Base-by-base conservation (phyloP, 768 basidiomycete species). In the Hortiboletus flavorubellus region DNA sequence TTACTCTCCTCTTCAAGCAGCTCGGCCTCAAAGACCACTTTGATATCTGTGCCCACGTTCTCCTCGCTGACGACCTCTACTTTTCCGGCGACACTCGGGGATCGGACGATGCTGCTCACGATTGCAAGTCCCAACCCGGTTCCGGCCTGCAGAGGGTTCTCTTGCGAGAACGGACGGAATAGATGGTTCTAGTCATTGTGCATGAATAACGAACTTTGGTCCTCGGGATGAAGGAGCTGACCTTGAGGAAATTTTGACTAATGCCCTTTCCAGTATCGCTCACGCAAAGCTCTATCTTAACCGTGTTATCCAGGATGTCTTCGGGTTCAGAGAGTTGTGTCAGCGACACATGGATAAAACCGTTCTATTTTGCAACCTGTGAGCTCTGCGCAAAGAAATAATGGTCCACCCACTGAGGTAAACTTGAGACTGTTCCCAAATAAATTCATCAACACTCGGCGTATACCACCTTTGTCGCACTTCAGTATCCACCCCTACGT, bases 81-180 rank as follows among this genome's bases (percentile, higher is more conserved):
- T 64, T 93, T 93, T 44, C 95, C 95, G 29, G 85, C 82, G 49
- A 98, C 86, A 59, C 86, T 89, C 43, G 89, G 85, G 3, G 91
- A 92, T 15, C 83, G 84, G 37, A 95, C 82, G 59, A 97, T 97
- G 61, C 88, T 92, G 75, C 89, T 93, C 66, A 97, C 95, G 60
- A 98, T 97, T 33, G 95, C 94, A 23, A 97, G 83, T 10, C 95
- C 95, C 8, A 98, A 81, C 6, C 94, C 95, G 2, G 94, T 97
- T 2, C 94, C 94, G 2, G 92, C 86, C 64, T 95, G 93, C 6
- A 96, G 70, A 1, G 94, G 93, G 61, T 96, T 95, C 71, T 97
- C 95, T 75, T 98, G 95, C 1, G 93, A 93, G 73, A 98, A 98
- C 0, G 95, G 95, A 62, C 96, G 95, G 75, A 97, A 98, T 6